These are phyloP conservation scores for Salix exigua DNA, from an alignment of 345 rosid genomes.

Conservation along the genomic window DNA sequence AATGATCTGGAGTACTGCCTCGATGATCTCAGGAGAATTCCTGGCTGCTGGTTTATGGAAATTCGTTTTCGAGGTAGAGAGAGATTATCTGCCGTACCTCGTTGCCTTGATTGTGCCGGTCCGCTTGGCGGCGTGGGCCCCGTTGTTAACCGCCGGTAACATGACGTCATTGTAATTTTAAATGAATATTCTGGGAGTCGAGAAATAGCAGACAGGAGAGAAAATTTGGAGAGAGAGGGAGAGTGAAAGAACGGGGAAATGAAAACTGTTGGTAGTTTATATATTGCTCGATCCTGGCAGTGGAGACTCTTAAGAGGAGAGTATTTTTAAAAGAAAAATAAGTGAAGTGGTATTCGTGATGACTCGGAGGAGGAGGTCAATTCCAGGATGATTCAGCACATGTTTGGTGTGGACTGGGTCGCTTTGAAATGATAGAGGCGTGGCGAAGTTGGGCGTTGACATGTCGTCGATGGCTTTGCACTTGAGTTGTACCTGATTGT, in stretches of 20 bases:
- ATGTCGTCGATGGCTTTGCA: too few species aligned
- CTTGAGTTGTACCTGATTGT: too few species aligned
- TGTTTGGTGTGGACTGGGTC: too few species aligned
- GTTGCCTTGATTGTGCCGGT: slow-evolving; percentile 22
- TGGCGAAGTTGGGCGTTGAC: too few species aligned
- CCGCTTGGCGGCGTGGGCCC: slow-evolving; percentile 20
- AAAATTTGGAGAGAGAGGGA: neutral
- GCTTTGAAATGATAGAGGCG: too few species aligned
- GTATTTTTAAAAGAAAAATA: too few species aligned
- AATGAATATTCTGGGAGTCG: neutral
- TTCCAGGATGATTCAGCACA: too few species aligned
- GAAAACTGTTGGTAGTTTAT: neutral
- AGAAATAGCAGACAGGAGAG: neutral
- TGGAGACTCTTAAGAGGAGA: too few species aligned
- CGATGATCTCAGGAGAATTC: slow-evolving; percentile 33
- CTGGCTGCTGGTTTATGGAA: slow-evolving; percentile 23
- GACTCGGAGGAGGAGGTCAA: too few species aligned
- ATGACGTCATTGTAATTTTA: slow-evolving; percentile 41
- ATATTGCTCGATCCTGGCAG: too few species aligned
- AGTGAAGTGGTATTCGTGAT: too few species aligned
- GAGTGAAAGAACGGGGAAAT: neutral
- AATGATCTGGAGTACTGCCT: slow-evolving; percentile 18
- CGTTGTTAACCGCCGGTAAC: slow-evolving; percentile 43
- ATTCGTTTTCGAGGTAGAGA: slow-evolving; percentile 20
- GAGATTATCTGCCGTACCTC: slow-evolving; percentile 19